Conservation (phyloP, 441 rosid genomes). For the Isatis lusitanica region DNA sequence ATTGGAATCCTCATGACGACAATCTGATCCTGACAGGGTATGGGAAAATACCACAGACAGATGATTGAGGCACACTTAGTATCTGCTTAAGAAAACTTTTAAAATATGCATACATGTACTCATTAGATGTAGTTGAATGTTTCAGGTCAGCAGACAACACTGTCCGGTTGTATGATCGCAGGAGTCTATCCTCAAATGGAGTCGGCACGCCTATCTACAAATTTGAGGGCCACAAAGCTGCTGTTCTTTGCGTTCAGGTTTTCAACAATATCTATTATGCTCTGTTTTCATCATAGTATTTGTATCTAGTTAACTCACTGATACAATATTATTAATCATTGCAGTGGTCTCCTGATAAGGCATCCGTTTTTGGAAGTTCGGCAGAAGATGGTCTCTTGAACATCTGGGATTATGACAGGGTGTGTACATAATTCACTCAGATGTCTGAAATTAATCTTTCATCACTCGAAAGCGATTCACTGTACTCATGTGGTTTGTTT, state of each 20-base stretch:
- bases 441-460: neutral
- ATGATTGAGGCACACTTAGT: neutral
- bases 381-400: conserved; percentile 97
- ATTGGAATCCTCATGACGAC: conserved; percentile 90
- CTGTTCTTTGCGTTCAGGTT: conserved; percentile 99
- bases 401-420: conserved; percentile 97
- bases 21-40: conserved; percentile 95
- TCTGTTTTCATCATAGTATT: neutral
- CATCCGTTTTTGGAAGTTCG: conserved; percentile 96
- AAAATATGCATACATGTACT: neutral
- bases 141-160: conserved; percentile 95
- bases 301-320: neutral
- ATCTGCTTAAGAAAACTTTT: neutral
- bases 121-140: neutral
- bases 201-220: conserved; percentile 76
- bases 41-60: neutral
- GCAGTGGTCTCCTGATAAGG: conserved; percentile 96
- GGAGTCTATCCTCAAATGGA: conserved; percentile 76
- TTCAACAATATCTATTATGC: neutral
- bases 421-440: conserved; percentile 31
- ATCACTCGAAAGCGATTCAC: neutral
- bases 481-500: conserved; percentile 3
- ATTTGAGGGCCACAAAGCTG: conserved; percentile 94
- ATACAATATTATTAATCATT: conserved; percentile 20
- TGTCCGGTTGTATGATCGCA: conserved; percentile 84